Evolutionary conservation across 441 rosid species (phyloP), one percentile per base, ranked within the genome.

Genomic region (Lepidium campestre): DNA sequence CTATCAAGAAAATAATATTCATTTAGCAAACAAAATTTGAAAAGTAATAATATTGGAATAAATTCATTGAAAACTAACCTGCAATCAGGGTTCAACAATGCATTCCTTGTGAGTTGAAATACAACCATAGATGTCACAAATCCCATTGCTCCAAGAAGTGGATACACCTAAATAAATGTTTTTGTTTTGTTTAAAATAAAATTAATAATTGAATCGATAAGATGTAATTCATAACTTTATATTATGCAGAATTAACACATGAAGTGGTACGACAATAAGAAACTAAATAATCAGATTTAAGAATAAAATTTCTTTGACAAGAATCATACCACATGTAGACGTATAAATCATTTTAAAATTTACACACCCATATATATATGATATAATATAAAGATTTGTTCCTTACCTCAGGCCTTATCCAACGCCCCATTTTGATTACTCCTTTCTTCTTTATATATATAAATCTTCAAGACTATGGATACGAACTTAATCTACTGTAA

Each of bases 391-490:
- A n/a, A n/a, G n/a, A n/a, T n/a, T n/a, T n/a, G n/a, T n/a, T n/a
- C n/a, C n/a, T n/a, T 77, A 85, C 93, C 91, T 89, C 93, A 44
- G 93, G 90, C 71, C 61, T 89, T 56, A 84, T 72, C 93, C 93
- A 87, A 31, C 90, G 91, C 37, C 83, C 89, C 91, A 89, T 89
- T 13, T 27, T 25, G 2, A 25, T 25, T 25, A 25, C 4, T n/a
- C 36, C 52, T 19, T 66, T 35, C 31, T 20, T 67, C 52, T 50
- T 12, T 17, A 2, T 34, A 6, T 39, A 4, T 36, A 62, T 34
- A 49, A 40, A 8, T 36, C 32, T 39, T 50, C 5, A 27, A 19
- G 58, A 32, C 17, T 17, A 40, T 37, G 7, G 39, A 62, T 7
- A 40, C 13, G 42, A 49, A 48, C 37, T 23, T 34, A n/a, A 23